Conservation (phyloP, 192 early-diverging fungal genomes). For the Umbelopsis sp. region DNA sequence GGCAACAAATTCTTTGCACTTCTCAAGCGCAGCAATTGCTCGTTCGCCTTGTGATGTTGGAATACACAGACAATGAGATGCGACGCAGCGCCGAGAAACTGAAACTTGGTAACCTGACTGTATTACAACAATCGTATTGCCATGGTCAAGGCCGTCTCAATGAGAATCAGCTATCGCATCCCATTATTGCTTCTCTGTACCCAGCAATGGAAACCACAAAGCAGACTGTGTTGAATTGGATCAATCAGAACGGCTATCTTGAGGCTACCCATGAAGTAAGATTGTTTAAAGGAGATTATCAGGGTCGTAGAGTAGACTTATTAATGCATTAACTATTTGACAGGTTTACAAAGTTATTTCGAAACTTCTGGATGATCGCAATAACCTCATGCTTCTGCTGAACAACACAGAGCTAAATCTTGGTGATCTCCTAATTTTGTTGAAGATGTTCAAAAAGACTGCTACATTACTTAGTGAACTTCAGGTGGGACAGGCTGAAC, state of each 20-base stretch:
- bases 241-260: slow-evolving; percentile 28
- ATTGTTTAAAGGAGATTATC: neutral
- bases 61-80: slow-evolving; percentile 31
- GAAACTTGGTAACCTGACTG: slow-evolving; percentile 36
- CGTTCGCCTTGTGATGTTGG: slow-evolving; percentile 27
- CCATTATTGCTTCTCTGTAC: slow-evolving; percentile 46
- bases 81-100: slow-evolving; percentile 20
- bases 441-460: slow-evolving; percentile 46
- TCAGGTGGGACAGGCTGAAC: neutral
- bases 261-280: slow-evolving; percentile 15
- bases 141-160: slow-evolving; percentile 42
- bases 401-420: slow-evolving; percentile 46
- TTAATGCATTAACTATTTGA: neutral
- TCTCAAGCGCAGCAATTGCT: slow-evolving; percentile 31
- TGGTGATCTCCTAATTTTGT: slow-evolving; percentile 56
- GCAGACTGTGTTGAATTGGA: slow-evolving; percentile 28
- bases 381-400: slow-evolving; percentile 53
- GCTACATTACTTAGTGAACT: slow-evolving; percentile 14
- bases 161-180: slow-evolving; percentile 48
- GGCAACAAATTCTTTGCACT: neutral
- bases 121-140: slow-evolving; percentile 48
- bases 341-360: slow-evolving; percentile 37
- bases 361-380: slow-evolving; percentile 54
- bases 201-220: slow-evolving; percentile 45
- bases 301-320: neutral